Base-by-base conservation (phyloP, 371 early-diverging fungal genomes). In the Rhizopus stolonifer region DNA sequence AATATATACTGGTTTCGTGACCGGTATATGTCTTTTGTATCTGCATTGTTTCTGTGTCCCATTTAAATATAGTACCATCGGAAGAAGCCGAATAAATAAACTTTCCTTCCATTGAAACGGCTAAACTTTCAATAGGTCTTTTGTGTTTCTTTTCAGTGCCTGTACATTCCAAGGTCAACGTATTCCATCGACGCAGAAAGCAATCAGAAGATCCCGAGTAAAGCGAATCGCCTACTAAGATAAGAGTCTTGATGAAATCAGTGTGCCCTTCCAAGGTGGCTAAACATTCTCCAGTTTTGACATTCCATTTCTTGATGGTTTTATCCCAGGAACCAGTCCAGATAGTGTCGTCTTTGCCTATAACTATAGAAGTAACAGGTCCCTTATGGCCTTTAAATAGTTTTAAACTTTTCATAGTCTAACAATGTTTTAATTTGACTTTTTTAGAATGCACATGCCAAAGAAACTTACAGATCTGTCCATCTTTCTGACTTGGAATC, bases 311-410 rank as follows among this genome's bases (percentile, higher is more conserved):
- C 49, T 73, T 79, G 46, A 88, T 68, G 3, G 87, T 81, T 65
- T 91, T 89, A 61, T 91, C 92, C 92, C 92, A 91, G 2, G 89
- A 89, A 40, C 91, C 88, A 2, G 91, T 92, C 56, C 90, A 64
- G 19, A 85, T 69, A 7, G 54, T 52, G 18, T 67, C 46, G 14
- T 78, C 61, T 22, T 69, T 59, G 33, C 80, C 77, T 14, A 79
- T 58, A 0, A 73, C 82, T 2, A 90, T 44, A 26, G 77, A 77
- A 6, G 93, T 93, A 25, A 92, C 92, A 14, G 94, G 94, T 4
- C 92, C 94, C 11, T 68, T 54, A 60, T 94, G 94, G 13, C 93
- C 94, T 46, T 81, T 82, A 60, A 81, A 92, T 0, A 80, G 15
- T 48, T 73, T 78, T 18, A 75, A 64, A 5, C 78, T 55, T 38